These are phyloP conservation scores for Pleurozium schreberi DNA, from an alignment of 225 moss, liverwort and hornwort genomes.

Conservation along the genomic window DNA sequence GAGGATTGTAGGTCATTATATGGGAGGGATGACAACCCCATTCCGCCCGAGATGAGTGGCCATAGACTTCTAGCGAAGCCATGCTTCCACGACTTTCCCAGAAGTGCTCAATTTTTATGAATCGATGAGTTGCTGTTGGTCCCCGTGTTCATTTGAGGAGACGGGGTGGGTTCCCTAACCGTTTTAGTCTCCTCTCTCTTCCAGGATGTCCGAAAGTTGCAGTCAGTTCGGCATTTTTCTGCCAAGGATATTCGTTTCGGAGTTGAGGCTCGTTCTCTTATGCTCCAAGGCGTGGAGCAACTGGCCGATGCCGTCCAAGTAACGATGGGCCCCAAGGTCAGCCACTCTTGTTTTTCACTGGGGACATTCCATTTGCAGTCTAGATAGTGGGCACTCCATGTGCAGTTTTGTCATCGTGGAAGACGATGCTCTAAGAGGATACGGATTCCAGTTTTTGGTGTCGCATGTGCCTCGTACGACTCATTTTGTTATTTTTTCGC, in stretches of 20 bases:
- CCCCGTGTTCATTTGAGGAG: too few relatives aligned
- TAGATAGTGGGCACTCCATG: too few relatives aligned
- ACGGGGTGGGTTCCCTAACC: background rate
- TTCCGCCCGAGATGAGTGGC: background rate
- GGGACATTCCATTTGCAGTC: background rate
- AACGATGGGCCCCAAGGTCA: constrained; percentile 98
- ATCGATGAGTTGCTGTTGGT: background rate
- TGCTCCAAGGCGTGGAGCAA: constrained; percentile 96
- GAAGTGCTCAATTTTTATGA: background rate
- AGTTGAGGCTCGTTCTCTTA: constrained; percentile 80
- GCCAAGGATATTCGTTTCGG: constrained; percentile 93
- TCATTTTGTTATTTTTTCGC: too few relatives aligned
- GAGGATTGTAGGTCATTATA: too few relatives aligned
- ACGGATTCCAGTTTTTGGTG: background rate
- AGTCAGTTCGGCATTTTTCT: constrained; percentile 52
- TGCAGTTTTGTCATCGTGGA: background rate
- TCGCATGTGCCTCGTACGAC: too few relatives aligned
- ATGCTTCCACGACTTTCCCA: too few relatives aligned
- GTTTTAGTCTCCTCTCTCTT: background rate
- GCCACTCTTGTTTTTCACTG: background rate
- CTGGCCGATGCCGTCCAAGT: constrained; percentile 97
- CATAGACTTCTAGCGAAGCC: background rate
- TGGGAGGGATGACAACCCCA: background rate
- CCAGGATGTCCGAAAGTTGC: constrained; percentile 44
- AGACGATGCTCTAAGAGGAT: background rate